phyloP scores from a whole-genome alignment of 371 early-diverging fungal species.

The Amoeboradix gromovi region DNA sequence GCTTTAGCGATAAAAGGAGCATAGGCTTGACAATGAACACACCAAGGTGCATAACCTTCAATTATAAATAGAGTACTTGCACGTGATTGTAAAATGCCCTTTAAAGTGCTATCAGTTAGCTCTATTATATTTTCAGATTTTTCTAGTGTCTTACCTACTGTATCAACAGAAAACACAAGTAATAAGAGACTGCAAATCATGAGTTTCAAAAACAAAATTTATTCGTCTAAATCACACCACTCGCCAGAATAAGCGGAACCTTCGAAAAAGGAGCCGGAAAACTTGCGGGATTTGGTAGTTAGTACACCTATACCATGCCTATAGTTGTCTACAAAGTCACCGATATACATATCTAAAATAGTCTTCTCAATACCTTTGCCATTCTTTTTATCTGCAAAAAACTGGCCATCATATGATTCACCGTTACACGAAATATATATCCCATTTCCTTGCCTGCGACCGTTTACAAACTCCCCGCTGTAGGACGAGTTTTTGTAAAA shows the following conservation, averaged over 20 bases:
- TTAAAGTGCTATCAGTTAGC: neutral
- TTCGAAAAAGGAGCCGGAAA: neutral
- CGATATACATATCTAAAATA: neutral
- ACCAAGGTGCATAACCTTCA: neutral
- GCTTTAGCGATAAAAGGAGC: neutral
- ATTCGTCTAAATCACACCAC: neutral
- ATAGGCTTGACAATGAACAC: neutral
- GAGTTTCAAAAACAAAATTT: neutral
- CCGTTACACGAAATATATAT: neutral
- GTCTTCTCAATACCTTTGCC: neutral
- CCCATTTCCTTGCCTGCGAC: neutral
- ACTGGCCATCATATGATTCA: neutral
- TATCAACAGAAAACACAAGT: too few species aligned
- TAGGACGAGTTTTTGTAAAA: neutral
- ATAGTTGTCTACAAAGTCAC: neutral
- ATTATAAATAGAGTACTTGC: neutral
- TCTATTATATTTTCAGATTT: neutral
- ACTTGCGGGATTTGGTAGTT: neutral
- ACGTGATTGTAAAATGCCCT: neutral
- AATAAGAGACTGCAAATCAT: neutral
- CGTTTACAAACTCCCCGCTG: neutral
- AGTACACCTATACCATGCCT: neutral
- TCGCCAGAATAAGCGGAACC: neutral
- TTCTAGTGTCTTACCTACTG: neutral
- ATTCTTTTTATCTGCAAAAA: neutral